Percentiles rank a stretch among this genome's conserved stretches.
Conservation (phyloP, 352 stramenopile species). For the Pythium aristosporum region DNA sequence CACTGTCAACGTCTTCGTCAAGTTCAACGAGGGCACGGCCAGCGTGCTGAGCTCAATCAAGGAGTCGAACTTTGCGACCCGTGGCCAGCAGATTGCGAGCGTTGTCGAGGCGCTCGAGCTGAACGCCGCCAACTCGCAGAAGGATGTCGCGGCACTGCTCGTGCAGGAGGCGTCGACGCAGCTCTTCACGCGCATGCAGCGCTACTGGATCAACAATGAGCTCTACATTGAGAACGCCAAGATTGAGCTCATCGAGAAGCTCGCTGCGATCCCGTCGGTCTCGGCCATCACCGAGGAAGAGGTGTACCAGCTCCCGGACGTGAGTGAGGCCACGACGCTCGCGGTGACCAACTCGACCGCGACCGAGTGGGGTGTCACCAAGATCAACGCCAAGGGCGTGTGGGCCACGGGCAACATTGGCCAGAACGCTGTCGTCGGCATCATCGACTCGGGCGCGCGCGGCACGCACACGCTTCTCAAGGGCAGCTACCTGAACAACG, state of each 20-base stretch:
- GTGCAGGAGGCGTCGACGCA: slow-evolving; percentile 8
- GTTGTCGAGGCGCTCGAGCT: slow-evolving; percentile 13
- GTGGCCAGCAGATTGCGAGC: slow-evolving; percentile 22
- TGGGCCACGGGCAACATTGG: slow-evolving; percentile 30
- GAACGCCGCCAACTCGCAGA: slow-evolving; percentile 15
- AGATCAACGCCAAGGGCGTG: slow-evolving; percentile 26
- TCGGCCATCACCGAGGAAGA: slow-evolving; percentile 9
- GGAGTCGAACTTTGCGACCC: slow-evolving; percentile 12
- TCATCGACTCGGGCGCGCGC: slow-evolving; percentile 33
- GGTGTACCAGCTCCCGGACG: slow-evolving; percentile 6
- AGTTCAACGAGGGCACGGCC: slow-evolving; percentile 22
- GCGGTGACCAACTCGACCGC: not conserved
- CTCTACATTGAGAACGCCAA: slow-evolving; percentile 19
- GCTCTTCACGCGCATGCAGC: slow-evolving; percentile 11
- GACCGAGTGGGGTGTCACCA: slow-evolving; percentile 27
- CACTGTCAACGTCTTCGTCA: slow-evolving; percentile 36
- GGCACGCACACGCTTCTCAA: slow-evolving; percentile 28
- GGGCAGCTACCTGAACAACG: slow-evolving; percentile 23
- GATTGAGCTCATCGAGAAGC: slow-evolving; percentile 13
- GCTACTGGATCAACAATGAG: slow-evolving; percentile 32
- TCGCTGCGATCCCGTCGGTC: slow-evolving; percentile 3
- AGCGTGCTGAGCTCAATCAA: slow-evolving; percentile 16
- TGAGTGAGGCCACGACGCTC: not conserved
- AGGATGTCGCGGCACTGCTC: slow-evolving; percentile 11
- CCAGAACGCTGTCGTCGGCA: slow-evolving; percentile 25